Base-by-base conservation (phyloP, 177 flowering plant genomes). In the Vitis hybrid region DNA sequence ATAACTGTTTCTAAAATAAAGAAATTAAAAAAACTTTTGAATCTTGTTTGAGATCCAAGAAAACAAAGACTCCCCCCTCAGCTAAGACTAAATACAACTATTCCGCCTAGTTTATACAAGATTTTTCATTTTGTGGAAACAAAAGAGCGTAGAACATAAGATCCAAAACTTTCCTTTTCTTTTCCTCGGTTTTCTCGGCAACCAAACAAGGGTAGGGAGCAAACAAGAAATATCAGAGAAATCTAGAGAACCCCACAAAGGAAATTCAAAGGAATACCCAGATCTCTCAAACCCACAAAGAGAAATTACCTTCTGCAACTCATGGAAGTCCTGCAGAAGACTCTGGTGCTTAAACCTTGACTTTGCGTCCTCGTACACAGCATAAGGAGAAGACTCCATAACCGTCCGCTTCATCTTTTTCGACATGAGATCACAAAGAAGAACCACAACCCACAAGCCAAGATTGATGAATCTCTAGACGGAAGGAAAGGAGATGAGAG, bases 311-410 rank as follows among this genome's bases (percentile, higher is more conserved):
- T 84, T 80, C 14, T 74, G 64, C 72, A 91, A 71, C 39, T 87
- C 90, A 26, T 70, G 67, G 68, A 70, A 89, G 71, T 91, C 96
- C 17, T 89, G 88, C 80, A 84, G 18, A 14, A 91, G 85, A 66
- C 79, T 81, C 66, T 89, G 86, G 72, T 81, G 85, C 81, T 75
- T 91, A 70, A 78, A 73, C 65, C 78, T 83, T 32, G 65, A 68
- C 77, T 78, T 82, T 14, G 83, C 74, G 17, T 86, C 88, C 61
- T 82, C 90, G 66, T 70, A 80, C 15, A 70, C 70, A 17, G 61
- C 54, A 48, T 65, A 72, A n/a, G 76, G 72, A 62, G 83, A 66
- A 54, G 78, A 45, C 56, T 73, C 83, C 70, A 75, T 15, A 30
- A 73, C 67, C 62, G 76, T 81, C 66, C 79, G 80, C 70, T 84